phyloP scores from a whole-genome alignment of 257 asterid species.

The Solanum commersonii region DNA sequence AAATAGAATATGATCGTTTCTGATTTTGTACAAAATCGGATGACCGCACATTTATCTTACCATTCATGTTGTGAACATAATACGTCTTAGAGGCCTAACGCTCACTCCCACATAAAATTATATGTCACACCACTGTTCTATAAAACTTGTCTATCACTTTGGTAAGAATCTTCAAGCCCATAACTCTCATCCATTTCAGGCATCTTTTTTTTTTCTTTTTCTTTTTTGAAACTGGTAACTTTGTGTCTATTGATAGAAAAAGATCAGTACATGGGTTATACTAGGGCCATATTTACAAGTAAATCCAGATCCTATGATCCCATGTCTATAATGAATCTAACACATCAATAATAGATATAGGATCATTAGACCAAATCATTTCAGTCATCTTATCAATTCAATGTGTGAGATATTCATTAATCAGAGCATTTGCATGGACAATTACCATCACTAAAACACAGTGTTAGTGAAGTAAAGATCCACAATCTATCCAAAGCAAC shows the following conservation, averaged over 20 bases:
- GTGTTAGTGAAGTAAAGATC: background rate
- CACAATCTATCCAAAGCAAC: background rate
- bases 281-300: too few relatives aligned
- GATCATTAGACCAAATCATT: too few relatives aligned
- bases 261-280: too few relatives aligned
- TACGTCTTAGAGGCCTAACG: background rate
- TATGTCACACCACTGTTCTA: background rate
- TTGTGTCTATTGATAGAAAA: too few relatives aligned
- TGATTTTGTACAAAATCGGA: background rate
- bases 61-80: background rate
- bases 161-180: background rate
- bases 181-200: background rate
- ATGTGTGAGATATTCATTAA: background rate
- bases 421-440: background rate
- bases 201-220: too few relatives aligned
- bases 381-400: background rate
- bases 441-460: background rate
- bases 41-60: background rate
- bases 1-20: background rate
- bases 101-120: background rate
- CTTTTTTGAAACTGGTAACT: too few relatives aligned
- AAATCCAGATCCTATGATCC: too few relatives aligned
- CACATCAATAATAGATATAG: too few relatives aligned
- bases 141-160: background rate
- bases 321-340: too few relatives aligned